Base-by-base conservation (phyloP, 2,329 filamentous ascomycete genomes). In the Didymella segeticola region DNA sequence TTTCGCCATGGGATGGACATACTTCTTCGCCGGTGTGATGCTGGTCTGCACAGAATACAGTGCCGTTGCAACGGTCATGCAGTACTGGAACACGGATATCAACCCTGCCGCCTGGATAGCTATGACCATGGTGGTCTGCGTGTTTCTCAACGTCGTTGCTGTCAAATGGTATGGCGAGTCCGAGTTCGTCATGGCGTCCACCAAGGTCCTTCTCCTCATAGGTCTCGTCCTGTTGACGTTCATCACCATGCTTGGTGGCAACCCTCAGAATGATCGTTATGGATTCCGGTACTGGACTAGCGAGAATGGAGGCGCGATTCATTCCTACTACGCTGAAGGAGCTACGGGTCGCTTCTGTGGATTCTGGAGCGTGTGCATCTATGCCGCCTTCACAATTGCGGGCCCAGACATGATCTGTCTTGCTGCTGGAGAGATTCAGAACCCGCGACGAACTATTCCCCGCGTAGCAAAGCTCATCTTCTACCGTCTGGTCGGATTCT, bases 1-100 rank as follows among this genome's bases (percentile, higher is more conserved):
- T 34, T 93, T 93, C 71, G 83, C 88, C 38, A 80, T 92, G 14
- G 89, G 89, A 27, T 92, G 69, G 72, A 68, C 61, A 2, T 76
- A 75, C 61, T 89, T 84, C 81, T 83, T 87, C 73, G 91, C 57
- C 4, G 53, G 53, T 12, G 53, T 56, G 8, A 56, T 56, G 53
- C 31, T 56, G 36, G 53, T 56, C 12, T 56, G 53, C 29, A 56
- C 53, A 2, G 53, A 56, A 26, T 56, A 75, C 42, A 72, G 69
- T 3, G 73, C 70, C 25, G 73, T 73, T 14, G 69, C 68, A n/a
- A 59, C 73, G 12, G 74, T 72, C 5, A 72, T 76, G 48, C 56
- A 70, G 11, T 76, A 71, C 56, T 76, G 73, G 73, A 53, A 59
- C 23, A 76, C 67, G 0, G 60, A 64, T 1, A 58, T 71, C 29